These are phyloP conservation scores for Maudiozyma saulgeensis DNA, from an alignment of 805 yeast species.

Conservation along the genomic window DNA sequence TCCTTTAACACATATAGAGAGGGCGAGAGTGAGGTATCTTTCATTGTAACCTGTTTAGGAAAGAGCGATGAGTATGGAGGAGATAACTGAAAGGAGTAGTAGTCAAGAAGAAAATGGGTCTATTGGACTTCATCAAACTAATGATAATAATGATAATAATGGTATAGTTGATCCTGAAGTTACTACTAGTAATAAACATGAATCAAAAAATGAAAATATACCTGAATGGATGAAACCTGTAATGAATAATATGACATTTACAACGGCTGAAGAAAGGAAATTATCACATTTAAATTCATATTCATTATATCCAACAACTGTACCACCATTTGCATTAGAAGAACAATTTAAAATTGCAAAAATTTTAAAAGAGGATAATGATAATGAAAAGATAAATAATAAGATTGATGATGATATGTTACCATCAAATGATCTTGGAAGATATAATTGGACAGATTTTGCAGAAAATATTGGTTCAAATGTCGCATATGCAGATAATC, in stretches of 20 bases:
- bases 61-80: too few species aligned
- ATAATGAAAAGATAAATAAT: background rate
- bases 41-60: too few species aligned
- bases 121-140: background rate
- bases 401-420: slow-evolving; percentile 29
- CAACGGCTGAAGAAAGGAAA: background rate
- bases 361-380: background rate
- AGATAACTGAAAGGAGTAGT: too few species aligned
- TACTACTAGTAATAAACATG: background rate
- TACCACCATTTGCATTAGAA: slow-evolving; percentile 61
- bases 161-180: too few species aligned
- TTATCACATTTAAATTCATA: slow-evolving; percentile 22
- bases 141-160: background rate
- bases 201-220: background rate
- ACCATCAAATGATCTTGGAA: slow-evolving; percentile 24
- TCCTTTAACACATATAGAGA: too few species aligned
- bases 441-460: slow-evolving; percentile 42
- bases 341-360: slow-evolving; percentile 21
- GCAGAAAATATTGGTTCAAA: slow-evolving; percentile 30
- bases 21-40: too few species aligned
- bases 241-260: background rate
- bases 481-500: slow-evolving; percentile 17
- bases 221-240: background rate
- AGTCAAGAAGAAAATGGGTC: too few species aligned
- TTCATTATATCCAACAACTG: slow-evolving; percentile 33